Conservation (phyloP, 257 asterid species). For the Gentiana macrophylla region DNA sequence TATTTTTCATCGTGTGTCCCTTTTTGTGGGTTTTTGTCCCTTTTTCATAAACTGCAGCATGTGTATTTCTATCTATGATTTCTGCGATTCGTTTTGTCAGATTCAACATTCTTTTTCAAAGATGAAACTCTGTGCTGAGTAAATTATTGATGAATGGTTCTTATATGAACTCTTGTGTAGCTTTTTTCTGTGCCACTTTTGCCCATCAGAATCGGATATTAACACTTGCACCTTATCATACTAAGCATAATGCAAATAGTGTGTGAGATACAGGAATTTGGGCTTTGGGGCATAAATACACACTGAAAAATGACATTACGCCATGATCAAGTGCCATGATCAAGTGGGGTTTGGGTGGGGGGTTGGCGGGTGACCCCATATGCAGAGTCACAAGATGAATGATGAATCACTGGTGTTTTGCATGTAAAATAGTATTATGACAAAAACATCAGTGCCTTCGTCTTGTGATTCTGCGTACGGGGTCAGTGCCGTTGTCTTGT, state of each 20-base stretch:
- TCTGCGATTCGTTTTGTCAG: conserved; percentile 3
- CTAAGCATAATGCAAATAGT: not conserved
- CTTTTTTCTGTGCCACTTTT: not conserved
- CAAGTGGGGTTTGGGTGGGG: too few species aligned
- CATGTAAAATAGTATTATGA: too few species aligned
- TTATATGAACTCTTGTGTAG: not conserved
- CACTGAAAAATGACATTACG: not conserved
- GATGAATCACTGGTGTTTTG: too few species aligned
- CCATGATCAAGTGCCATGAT: too few species aligned
- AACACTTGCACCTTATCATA: not conserved
- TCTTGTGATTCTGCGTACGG: too few species aligned
- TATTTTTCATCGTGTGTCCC: conserved; percentile 3
- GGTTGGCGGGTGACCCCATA: too few species aligned
- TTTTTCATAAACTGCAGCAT: conserved; percentile 4
- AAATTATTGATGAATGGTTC: not conserved
- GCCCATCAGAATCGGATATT: too few species aligned
- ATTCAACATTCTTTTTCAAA: conserved; percentile 3
- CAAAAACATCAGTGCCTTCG: too few species aligned
- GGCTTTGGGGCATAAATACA: not conserved
- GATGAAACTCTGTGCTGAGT: not conserved
- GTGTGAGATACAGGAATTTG: not conserved
- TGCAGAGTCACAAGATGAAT: too few species aligned
- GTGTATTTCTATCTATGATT: conserved; percentile 12
- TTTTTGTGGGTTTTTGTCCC: not conserved
- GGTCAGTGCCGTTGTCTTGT: too few species aligned